phyloP scores from a whole-genome alignment of 2,329 filamentous ascomycete species.

The Fusarium euwallaceae region DNA sequence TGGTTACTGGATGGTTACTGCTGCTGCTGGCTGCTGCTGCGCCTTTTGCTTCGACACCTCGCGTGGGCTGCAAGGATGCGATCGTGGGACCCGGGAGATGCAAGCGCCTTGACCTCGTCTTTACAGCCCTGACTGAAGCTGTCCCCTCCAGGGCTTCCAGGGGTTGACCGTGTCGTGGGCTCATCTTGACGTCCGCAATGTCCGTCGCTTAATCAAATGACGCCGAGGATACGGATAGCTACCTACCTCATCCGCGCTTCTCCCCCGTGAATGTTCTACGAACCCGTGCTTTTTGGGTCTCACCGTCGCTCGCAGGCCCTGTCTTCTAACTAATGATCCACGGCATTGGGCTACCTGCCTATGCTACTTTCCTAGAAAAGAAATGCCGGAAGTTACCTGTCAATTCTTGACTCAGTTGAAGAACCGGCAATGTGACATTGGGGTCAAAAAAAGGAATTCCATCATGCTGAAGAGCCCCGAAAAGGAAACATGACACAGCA shows the following conservation, averaged over 20 bases:
- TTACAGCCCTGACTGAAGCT: constrained; percentile 1
- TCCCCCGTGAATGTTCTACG: neutral
- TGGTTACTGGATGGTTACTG: neutral
- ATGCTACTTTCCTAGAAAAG: neutral
- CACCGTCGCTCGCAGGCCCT: neutral
- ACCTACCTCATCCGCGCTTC: constrained; percentile 3
- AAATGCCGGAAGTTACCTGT: constrained; percentile 1
- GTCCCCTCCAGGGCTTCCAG: constrained; percentile 18
- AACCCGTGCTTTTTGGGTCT: neutral
- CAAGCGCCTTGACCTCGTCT: constrained; percentile 21
- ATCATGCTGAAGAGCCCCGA: neutral
- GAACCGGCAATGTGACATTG: neutral
- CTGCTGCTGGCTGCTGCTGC: neutral
- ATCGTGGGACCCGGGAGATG: constrained; percentile 30
- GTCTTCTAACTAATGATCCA: neutral
- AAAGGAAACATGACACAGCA: constrained; percentile 20
- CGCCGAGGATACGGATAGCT: neutral
- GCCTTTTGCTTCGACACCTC: constrained; percentile 4
- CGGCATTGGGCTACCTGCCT: neutral
- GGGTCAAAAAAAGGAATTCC: neutral
- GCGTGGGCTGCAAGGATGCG: constrained; percentile 40
- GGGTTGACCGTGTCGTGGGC: constrained; percentile 37
- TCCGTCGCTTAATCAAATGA: constrained; percentile 22
- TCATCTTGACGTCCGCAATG: constrained; percentile 42
- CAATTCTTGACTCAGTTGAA: constrained; percentile 5